Percentiles rank a stretch among this genome's conserved stretches.
These are phyloP conservation scores for Tricholoma terreum DNA, from an alignment of 768 basidiomycete genomes.

Conservation along the genomic window DNA sequence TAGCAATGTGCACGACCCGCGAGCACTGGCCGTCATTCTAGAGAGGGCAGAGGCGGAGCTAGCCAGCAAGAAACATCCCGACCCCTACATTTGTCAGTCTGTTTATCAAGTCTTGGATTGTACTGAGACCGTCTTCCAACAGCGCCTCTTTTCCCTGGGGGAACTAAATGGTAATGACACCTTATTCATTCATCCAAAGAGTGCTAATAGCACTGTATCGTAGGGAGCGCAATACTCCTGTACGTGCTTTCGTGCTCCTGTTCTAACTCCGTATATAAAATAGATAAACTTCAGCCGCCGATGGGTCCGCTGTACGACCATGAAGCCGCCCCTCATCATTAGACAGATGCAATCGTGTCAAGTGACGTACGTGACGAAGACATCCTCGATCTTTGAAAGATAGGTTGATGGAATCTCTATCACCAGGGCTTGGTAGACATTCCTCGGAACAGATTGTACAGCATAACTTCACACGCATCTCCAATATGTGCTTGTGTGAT, in stretches of 20 bases:
- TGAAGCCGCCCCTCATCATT: constrained; percentile 38
- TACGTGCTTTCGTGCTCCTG: constrained; percentile 35
- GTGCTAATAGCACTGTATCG: constrained; percentile 12
- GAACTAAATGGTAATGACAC: constrained; percentile 85
- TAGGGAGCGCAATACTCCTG: constrained; percentile 82
- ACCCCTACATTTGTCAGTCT: constrained; percentile 87
- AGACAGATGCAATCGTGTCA: too few species aligned
- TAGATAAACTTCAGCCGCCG: constrained; percentile 43
- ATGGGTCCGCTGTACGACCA: constrained; percentile 69
- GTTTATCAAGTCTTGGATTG: background rate
- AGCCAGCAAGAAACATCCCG: constrained; percentile 72
- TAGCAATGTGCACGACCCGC: constrained; percentile 83
- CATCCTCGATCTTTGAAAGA: background rate
- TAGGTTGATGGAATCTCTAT: too few species aligned
- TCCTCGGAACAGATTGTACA: too few species aligned
- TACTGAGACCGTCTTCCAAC: constrained; percentile 6
- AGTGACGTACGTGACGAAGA: background rate
- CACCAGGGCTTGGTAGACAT: too few species aligned
- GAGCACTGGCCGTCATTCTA: constrained; percentile 73
- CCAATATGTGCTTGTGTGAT: too few species aligned
- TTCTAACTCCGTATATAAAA: constrained; percentile 8
- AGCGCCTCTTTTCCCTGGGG: constrained; percentile 85
- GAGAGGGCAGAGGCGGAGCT: constrained; percentile 77
- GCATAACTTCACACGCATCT: too few species aligned
- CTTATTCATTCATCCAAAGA: constrained; percentile 5